Conservation (phyloP, 2,329 filamentous ascomycete genomes). For the Ceratocystis papillata region DNA sequence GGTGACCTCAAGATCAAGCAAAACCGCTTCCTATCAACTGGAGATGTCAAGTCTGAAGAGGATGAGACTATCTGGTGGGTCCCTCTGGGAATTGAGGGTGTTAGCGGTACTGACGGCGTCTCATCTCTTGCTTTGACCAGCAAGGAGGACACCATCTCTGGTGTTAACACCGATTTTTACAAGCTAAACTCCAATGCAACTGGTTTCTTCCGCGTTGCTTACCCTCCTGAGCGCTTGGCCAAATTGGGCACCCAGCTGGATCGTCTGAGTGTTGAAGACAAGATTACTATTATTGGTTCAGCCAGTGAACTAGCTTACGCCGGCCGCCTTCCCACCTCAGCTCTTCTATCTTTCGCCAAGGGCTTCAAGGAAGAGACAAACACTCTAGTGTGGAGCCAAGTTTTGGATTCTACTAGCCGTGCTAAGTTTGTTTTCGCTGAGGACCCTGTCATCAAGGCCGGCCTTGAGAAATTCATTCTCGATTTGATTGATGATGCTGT, state of each 20-base stretch:
- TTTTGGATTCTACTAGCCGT: conserved; percentile 62
- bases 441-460: conserved; percentile 59
- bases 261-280: conserved; percentile 71
- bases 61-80: conserved; percentile 94
- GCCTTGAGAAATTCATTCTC: conserved; percentile 66
- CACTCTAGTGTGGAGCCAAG: conserved; percentile 81
- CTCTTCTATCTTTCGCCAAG: conserved; percentile 71
- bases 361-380: conserved; percentile 74
- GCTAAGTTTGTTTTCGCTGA: conserved; percentile 78
- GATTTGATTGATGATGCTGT: conserved; percentile 65
- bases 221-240: conserved; percentile 69
- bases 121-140: conserved; percentile 57
- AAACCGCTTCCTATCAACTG: conserved; percentile 79
- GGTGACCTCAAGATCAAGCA: conserved; percentile 76
- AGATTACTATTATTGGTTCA: conserved; percentile 84
- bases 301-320: conserved; percentile 81
- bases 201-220: conserved; percentile 86
- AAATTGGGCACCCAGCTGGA: conserved; percentile 70
- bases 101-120: conserved; percentile 51
- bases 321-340: conserved; percentile 70
- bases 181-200: conserved; percentile 85
- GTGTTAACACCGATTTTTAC: conserved; percentile 72
- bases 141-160: conserved; percentile 66
- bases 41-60: conserved; percentile 82
- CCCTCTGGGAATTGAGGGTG: conserved; percentile 73